These are phyloP conservation scores for Grosmannia clavigera DNA, from an alignment of 2,329 filamentous ascomycete species.

Conservation along the genomic window DNA sequence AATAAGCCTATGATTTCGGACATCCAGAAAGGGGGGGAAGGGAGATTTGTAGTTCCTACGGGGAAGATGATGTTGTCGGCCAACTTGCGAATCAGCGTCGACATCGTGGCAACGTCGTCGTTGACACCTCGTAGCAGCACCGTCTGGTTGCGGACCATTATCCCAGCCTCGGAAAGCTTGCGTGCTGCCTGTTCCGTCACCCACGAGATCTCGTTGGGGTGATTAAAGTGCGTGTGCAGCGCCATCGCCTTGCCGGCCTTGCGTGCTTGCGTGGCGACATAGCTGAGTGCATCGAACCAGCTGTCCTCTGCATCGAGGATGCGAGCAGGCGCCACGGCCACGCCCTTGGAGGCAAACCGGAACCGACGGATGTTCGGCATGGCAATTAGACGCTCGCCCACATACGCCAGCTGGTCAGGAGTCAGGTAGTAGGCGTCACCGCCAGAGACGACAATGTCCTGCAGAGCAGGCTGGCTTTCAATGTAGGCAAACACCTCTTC, in stretches of 20 bases:
- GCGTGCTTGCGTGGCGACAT: slow-evolving; percentile 36
- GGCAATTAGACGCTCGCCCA: slow-evolving; percentile 41
- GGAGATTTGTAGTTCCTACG: slow-evolving; percentile 20
- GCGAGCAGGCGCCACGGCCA: slow-evolving; percentile 45
- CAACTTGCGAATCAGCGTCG: slow-evolving; percentile 37
- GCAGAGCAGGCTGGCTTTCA: slow-evolving; percentile 31
- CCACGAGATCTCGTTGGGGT: slow-evolving; percentile 50
- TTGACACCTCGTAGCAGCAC: slow-evolving; percentile 49
- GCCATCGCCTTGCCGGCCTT: slow-evolving; percentile 45
- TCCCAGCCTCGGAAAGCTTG: slow-evolving; percentile 34
- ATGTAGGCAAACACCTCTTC: slow-evolving; percentile 46
- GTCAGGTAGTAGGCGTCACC: slow-evolving; percentile 48
- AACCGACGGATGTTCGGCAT: slow-evolving; percentile 48
- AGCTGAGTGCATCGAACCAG: slow-evolving; percentile 41
- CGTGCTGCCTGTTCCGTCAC: slow-evolving; percentile 38
- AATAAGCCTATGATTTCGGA: neutral
- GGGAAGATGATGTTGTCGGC: slow-evolving; percentile 45
- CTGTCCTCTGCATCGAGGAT: slow-evolving; percentile 36
- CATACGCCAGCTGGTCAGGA: slow-evolving; percentile 36
- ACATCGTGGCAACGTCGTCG: slow-evolving; percentile 40
- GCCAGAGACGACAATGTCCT: slow-evolving; percentile 51
- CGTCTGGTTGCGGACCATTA: slow-evolving; percentile 47
- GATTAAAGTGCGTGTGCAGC: slow-evolving; percentile 54
- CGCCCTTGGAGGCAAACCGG: slow-evolving; percentile 49
- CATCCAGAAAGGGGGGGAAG: neutral